Conservation (phyloP, 352 stramenopile species). For the Phytophthora vignae region DNA sequence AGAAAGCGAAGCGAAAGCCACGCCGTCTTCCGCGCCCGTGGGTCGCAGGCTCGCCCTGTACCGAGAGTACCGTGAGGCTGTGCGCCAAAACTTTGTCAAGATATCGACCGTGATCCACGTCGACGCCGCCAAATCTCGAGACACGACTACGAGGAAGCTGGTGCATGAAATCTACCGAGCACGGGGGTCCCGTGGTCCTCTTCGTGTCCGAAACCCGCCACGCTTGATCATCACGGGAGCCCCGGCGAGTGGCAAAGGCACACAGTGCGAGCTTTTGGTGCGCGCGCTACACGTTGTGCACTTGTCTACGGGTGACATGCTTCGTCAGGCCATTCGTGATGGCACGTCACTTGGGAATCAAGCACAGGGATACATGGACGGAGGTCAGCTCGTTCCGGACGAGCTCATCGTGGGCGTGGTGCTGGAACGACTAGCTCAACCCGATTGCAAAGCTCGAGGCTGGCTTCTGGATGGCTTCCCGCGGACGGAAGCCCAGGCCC, state of each 20-base stretch:
- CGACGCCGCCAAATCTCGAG: conserved; percentile 60
- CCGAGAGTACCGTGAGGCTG: conserved; percentile 78
- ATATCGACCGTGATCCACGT: conserved; percentile 73
- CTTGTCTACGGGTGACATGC: conserved; percentile 95
- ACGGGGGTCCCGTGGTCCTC: conserved; percentile 49
- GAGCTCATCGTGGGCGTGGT: conserved; percentile 96
- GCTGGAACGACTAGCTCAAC: conserved; percentile 78
- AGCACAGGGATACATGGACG: conserved; percentile 94
- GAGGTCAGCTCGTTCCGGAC: conserved; percentile 93
- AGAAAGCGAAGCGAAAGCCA: conserved; percentile 54
- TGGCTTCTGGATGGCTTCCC: conserved; percentile 97
- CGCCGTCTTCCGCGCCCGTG: conserved; percentile 8
- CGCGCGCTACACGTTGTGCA: conserved; percentile 93
- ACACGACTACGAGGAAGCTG: conserved; percentile 52
- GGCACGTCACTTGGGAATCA: conserved; percentile 65
- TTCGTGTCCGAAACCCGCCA: conserved; percentile 55
- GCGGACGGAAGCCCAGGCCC: conserved; percentile 87
- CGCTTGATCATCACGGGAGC: conserved; percentile 93
- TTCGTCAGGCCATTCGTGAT: conserved; percentile 88
- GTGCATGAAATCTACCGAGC: conserved; percentile 60
- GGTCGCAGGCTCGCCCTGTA: conserved; percentile 75
- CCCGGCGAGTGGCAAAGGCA: conserved; percentile 95
- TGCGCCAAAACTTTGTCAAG: conserved; percentile 83
- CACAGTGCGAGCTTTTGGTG: conserved; percentile 95
- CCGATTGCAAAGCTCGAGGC: conserved; percentile 74